Percentiles rank a stretch among this genome's conserved stretches.
Evolutionary conservation across 2,329 filamentous ascomycete species (phyloP).

Genomic region (Fusarium pseudograminearum): DNA sequence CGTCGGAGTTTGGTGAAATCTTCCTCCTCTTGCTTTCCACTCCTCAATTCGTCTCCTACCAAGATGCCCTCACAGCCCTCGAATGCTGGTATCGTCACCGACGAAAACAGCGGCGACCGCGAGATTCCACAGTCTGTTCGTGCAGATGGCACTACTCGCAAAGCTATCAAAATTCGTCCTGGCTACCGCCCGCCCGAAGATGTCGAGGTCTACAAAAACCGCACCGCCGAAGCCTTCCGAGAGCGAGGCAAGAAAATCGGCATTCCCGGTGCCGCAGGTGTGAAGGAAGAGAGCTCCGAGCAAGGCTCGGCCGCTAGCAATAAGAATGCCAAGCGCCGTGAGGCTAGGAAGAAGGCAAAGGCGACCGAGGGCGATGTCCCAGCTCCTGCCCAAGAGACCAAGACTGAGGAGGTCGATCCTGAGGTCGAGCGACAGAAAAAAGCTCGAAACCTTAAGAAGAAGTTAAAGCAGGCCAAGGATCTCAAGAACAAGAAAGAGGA

Average conservation of each 20-base stretch:
- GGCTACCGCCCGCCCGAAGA: constrained; percentile 96
- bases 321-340: constrained; percentile 86
- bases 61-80: constrained; percentile 64
- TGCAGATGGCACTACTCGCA: constrained; percentile 89
- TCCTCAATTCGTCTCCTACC: not conserved
- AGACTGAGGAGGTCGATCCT: constrained; percentile 66
- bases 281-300: constrained; percentile 63
- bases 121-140: constrained; percentile 90
- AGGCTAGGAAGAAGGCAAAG: constrained; percentile 68
- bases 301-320: constrained; percentile 68
- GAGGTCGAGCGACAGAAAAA: constrained; percentile 92
- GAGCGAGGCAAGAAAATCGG: constrained; percentile 72
- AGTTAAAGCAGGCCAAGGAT: constrained; percentile 91
- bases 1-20: not conserved
- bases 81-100: constrained; percentile 81
- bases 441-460: constrained; percentile 91
- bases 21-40: not conserved
- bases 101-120: constrained; percentile 80
- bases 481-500: constrained; percentile 91
- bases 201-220: constrained; percentile 95
- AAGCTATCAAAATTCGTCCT: constrained; percentile 92
- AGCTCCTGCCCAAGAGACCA: constrained; percentile 32
- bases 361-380: constrained; percentile 66
- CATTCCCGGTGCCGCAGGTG: constrained; percentile 78
- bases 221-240: constrained; percentile 86